Percentiles rank a stretch among this genome's conserved stretches.
Evolutionary conservation across 1,284 basidiomycete genomes (phyloP).

Genomic region (Fomitiporia mediterranea): DNA sequence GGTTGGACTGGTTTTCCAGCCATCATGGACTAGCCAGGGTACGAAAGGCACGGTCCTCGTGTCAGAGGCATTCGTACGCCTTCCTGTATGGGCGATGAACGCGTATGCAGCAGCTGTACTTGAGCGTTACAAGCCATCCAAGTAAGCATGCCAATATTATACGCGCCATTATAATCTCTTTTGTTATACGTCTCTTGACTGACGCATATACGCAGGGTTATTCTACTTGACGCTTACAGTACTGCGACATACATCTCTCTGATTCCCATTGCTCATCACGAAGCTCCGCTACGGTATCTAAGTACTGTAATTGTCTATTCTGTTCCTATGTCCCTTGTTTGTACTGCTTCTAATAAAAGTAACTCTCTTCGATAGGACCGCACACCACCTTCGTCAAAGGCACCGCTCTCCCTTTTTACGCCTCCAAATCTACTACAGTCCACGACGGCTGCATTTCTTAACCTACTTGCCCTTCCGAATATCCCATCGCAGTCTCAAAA

Average conservation of each 20-base stretch:
- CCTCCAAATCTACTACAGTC: slow-evolving; percentile 58
- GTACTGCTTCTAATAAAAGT: no score
- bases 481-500: slow-evolving; percentile 24
- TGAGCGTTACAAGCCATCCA: slow-evolving; percentile 41
- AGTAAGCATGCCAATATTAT: slow-evolving; percentile 29
- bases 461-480: slow-evolving; percentile 28
- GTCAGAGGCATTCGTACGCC: slow-evolving; percentile 46
- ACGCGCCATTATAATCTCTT: slow-evolving; percentile 1
- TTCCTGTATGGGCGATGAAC: slow-evolving; percentile 51
- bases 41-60: slow-evolving; percentile 36
- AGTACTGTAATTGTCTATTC: slow-evolving; percentile 20
- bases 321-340: slow-evolving; percentile 26
- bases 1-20: slow-evolving; percentile 50
- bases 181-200: slow-evolving; percentile 4
- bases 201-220: slow-evolving; percentile 33
- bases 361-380: slow-evolving; percentile 15
- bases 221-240: slow-evolving; percentile 51
- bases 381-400: slow-evolving; percentile 20
- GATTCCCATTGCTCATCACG: slow-evolving; percentile 32
- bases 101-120: slow-evolving; percentile 43
- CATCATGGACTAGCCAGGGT: slow-evolving; percentile 40
- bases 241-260: slow-evolving; percentile 46
- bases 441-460: slow-evolving; percentile 51
- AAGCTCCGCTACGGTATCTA: slow-evolving; percentile 54
- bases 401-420: slow-evolving; percentile 34